phyloP scores from a whole-genome alignment of 2,329 filamentous ascomycete species.

The Gnomoniopsis sp. region DNA sequence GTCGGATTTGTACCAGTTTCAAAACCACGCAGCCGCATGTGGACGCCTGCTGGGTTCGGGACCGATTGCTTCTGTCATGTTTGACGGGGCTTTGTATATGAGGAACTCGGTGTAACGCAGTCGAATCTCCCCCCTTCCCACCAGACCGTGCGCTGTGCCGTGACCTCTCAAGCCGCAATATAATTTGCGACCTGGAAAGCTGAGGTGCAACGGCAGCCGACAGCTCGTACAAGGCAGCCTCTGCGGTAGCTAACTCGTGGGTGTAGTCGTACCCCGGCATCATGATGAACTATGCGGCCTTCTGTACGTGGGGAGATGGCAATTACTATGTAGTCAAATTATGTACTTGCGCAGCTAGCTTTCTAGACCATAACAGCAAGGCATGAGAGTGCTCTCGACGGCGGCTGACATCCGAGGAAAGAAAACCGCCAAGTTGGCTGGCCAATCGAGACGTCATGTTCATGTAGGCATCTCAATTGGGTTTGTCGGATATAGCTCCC shows the following conservation, averaged over 20 bases:
- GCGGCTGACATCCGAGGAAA: too few species aligned
- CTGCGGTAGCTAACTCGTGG: background rate
- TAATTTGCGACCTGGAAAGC: slow-evolving; percentile 1
- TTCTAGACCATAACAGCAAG: too few species aligned
- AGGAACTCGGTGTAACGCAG: slow-evolving; percentile 4
- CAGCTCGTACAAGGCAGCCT: background rate
- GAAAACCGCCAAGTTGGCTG: too few species aligned
- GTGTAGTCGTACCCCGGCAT: background rate
- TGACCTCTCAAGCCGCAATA: background rate
- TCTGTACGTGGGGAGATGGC: background rate
- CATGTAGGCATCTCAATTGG: background rate
- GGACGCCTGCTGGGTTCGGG: background rate
- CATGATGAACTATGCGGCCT: background rate
- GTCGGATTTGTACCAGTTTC: too few species aligned
- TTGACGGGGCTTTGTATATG: slow-evolving; percentile 1
- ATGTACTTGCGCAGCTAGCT: background rate
- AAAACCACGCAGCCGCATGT: background rate
- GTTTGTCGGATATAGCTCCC: background rate
- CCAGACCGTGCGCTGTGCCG: background rate
- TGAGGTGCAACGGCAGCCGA: background rate
- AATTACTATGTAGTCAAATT: background rate
- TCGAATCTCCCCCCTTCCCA: background rate
- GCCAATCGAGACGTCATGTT: too few species aligned
- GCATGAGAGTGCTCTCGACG: too few species aligned
- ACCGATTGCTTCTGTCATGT: slow-evolving; percentile 8